Percentiles rank a stretch among this genome's conserved stretches.
phyloP scores from a whole-genome alignment of 805 yeast genomes.

The Metschnikowia koreensis region DNA sequence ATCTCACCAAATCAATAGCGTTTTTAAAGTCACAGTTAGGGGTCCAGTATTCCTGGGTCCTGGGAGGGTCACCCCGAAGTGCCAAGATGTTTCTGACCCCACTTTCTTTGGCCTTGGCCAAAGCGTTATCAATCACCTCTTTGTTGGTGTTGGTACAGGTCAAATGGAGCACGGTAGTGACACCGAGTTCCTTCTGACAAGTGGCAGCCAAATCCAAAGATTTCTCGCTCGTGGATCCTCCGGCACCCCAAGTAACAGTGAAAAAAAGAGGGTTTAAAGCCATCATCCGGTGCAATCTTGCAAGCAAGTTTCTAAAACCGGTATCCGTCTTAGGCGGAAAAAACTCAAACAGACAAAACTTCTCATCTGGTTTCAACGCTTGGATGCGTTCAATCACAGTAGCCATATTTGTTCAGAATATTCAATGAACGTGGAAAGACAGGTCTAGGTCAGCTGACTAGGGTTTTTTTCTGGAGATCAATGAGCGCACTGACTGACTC shows the following conservation, averaged over 20 bases:
- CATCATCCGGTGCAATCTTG: conserved; percentile 86
- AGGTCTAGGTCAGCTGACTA: neutral
- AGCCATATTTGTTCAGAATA: conserved; percentile 12
- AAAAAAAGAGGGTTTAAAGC: conserved; percentile 85
- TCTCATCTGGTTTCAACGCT: conserved; percentile 48
- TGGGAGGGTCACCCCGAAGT: conserved; percentile 92
- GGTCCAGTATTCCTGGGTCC: conserved; percentile 64
- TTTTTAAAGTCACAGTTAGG: conserved; percentile 58
- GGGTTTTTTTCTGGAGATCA: neutral
- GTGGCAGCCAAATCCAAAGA: conserved; percentile 79
- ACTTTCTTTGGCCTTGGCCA: conserved; percentile 62
- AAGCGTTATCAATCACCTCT: conserved; percentile 73
- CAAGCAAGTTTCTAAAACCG: conserved; percentile 80
- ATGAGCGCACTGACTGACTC: conserved; percentile 12
- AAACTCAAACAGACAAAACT: conserved; percentile 85
- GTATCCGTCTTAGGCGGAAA: conserved; percentile 96
- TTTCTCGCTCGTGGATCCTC: conserved; percentile 88
- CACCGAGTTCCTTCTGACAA: conserved; percentile 68
- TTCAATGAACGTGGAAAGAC: neutral
- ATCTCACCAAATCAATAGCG: conserved; percentile 84
- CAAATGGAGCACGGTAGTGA: conserved; percentile 92
- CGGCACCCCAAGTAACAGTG: conserved; percentile 98
- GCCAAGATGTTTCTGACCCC: conserved; percentile 91
- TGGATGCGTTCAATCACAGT: conserved; percentile 32
- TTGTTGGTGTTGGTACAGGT: conserved; percentile 93